These are phyloP conservation scores for Cystobasidium sp. DNA, from an alignment of 1,284 basidiomycete species.

Conservation along the genomic window DNA sequence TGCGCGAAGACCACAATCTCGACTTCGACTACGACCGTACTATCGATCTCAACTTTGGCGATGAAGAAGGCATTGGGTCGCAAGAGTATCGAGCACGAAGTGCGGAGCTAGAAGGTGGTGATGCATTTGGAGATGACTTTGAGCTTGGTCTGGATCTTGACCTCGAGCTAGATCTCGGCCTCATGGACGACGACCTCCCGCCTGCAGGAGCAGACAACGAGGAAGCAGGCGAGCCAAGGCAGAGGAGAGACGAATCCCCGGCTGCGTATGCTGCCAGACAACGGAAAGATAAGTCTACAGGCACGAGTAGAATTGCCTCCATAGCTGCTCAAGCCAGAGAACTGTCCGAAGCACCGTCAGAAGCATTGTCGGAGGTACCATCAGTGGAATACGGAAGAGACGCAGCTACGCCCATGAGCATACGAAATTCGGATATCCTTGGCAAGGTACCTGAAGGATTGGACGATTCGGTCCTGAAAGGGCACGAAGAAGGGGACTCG, in stretches of 20 bases:
- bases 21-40: slow-evolving; percentile 41
- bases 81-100: slow-evolving; percentile 65
- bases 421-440: not conserved
- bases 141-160: slow-evolving; percentile 68
- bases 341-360: slow-evolving; percentile 31
- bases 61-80: slow-evolving; percentile 78
- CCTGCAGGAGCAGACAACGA: slow-evolving; percentile 12
- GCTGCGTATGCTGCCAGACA: slow-evolving; percentile 24
- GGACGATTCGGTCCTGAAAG: slow-evolving; percentile 34
- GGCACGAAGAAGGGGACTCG: not conserved
- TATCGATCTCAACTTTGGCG: slow-evolving; percentile 61
- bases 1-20: slow-evolving; percentile 47
- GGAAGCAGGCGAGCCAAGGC: not conserved
- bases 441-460: slow-evolving; percentile 11
- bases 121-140: slow-evolving; percentile 52
- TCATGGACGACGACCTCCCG: slow-evolving; percentile 44
- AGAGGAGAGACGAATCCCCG: slow-evolving; percentile 26
- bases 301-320: slow-evolving; percentile 35
- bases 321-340: slow-evolving; percentile 51
- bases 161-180: slow-evolving; percentile 57
- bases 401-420: slow-evolving; percentile 22
- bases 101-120: slow-evolving; percentile 13
- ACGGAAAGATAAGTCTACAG: not conserved
- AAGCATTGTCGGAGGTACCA: slow-evolving; percentile 22
- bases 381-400: slow-evolving; percentile 40